Percentiles rank a stretch among this genome's conserved stretches.
phyloP scores from a whole-genome alignment of 2,329 filamentous ascomycete species.

The Neospermospora avenae region DNA sequence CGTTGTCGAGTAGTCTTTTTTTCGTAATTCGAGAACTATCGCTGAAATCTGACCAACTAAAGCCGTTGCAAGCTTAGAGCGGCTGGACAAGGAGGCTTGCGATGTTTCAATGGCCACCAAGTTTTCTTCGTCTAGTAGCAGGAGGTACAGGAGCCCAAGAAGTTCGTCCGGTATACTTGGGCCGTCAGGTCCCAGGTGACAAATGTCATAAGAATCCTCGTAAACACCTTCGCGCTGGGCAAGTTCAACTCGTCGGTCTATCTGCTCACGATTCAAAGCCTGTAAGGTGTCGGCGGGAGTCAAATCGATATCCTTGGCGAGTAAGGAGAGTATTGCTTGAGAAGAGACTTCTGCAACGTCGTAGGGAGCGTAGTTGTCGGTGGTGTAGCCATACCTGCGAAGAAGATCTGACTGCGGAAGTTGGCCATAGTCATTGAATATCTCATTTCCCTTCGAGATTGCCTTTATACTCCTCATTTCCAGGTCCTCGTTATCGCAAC shows the following conservation, averaged over 20 bases:
- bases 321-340: constrained; percentile 41
- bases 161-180: constrained; percentile 36
- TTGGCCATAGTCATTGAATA: constrained; percentile 66
- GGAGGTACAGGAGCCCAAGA: constrained; percentile 41
- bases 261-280: constrained; percentile 29
- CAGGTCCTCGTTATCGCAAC: constrained; percentile 40
- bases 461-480: constrained; percentile 60
- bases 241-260: constrained; percentile 37
- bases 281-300: constrained; percentile 4
- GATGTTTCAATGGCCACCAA: constrained; percentile 38
- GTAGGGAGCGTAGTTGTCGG: constrained; percentile 59
- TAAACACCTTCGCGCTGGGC: constrained; percentile 54
- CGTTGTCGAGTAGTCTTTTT: constrained; percentile 50
- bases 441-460: constrained; percentile 56
- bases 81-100: constrained; percentile 33
- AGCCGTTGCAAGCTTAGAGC: constrained; percentile 42
- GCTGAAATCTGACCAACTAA: constrained; percentile 40
- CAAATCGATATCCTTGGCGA: constrained; percentile 8
- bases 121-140: constrained; percentile 40
- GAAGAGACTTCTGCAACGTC: constrained; percentile 64
- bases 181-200: constrained; percentile 27
- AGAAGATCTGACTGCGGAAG: constrained; percentile 65
- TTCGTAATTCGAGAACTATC: constrained; percentile 39
- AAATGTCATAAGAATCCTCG: constrained; percentile 59
- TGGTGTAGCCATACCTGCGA: constrained; percentile 65